phyloP scores from a whole-genome alignment of 2,329 filamentous ascomycete species.

The Trichoderma atroviride region DNA sequence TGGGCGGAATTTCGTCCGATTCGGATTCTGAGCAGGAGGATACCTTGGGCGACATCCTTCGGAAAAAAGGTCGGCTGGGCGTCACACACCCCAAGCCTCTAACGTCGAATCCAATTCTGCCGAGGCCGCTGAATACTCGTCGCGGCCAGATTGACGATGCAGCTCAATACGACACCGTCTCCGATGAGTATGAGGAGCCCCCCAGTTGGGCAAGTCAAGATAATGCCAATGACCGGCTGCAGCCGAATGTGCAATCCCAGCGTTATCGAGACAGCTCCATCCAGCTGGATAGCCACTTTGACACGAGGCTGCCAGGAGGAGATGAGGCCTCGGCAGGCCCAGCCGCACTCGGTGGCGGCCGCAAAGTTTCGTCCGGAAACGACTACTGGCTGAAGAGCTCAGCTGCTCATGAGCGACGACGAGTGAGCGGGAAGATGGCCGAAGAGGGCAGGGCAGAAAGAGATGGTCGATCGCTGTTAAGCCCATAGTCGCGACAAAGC shows the following conservation, averaged over 20 bases:
- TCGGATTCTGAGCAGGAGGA: slow-evolving; percentile 45
- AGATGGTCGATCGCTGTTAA: background rate
- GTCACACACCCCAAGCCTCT: slow-evolving; percentile 56
- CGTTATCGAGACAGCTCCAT: slow-evolving; percentile 49
- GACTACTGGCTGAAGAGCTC: slow-evolving; percentile 49
- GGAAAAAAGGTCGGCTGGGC: slow-evolving; percentile 34
- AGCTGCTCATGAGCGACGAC: slow-evolving; percentile 50
- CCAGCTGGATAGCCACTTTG: slow-evolving; percentile 53
- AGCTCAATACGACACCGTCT: slow-evolving; percentile 50
- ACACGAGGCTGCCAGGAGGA: slow-evolving; percentile 62
- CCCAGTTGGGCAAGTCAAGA: slow-evolving; percentile 48
- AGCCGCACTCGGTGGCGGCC: slow-evolving; percentile 51
- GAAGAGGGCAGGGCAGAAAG: slow-evolving; percentile 64
- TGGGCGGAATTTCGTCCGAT: slow-evolving; percentile 46
- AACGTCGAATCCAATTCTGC: slow-evolving; percentile 50
- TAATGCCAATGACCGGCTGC: slow-evolving; percentile 46
- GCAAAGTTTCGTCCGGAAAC: slow-evolving; percentile 63
- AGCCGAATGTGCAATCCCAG: slow-evolving; percentile 28
- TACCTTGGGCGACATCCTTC: slow-evolving; percentile 32
- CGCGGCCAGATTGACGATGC: slow-evolving; percentile 27
- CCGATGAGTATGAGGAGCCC: slow-evolving; percentile 50
- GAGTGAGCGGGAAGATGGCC: slow-evolving; percentile 72
- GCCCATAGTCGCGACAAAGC: background rate
- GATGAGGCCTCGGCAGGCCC: slow-evolving; percentile 47
- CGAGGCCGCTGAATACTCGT: slow-evolving; percentile 25